phyloP scores from a whole-genome alignment of 805 yeast genomes.

The Kodamaea neixiangensis region DNA sequence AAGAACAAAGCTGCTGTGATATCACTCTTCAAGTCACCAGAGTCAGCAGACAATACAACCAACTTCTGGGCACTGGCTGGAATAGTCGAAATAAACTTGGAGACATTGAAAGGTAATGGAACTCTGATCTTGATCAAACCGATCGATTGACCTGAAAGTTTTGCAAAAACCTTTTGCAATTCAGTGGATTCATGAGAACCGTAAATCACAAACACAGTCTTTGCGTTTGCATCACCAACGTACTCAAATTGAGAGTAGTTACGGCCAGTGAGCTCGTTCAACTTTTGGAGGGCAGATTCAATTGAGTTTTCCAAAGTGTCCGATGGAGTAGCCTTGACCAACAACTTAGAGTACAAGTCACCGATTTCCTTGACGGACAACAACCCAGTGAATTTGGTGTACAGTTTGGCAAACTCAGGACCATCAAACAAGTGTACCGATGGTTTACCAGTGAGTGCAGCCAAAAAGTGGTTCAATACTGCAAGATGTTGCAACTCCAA shows the following conservation, averaged over 20 bases:
- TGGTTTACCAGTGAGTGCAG: conserved; percentile 52
- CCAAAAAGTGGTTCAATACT: conserved; percentile 62
- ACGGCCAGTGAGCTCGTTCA: conserved; percentile 59
- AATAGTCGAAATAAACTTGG: conserved; percentile 56
- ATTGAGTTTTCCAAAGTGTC: conserved; percentile 37
- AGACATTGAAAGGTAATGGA: conserved; percentile 75
- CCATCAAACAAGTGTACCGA: conserved; percentile 82
- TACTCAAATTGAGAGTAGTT: conserved; percentile 66
- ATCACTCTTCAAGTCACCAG: conserved; percentile 62
- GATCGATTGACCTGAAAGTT: conserved; percentile 38
- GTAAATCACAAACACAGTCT: conserved; percentile 77
- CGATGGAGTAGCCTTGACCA: conserved; percentile 19
- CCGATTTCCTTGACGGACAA: conserved; percentile 46
- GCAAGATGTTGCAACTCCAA: conserved; percentile 68
- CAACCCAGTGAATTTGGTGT: conserved; percentile 47
- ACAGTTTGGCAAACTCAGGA: conserved; percentile 56
- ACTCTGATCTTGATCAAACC: conserved; percentile 75
- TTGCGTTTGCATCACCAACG: conserved; percentile 61
- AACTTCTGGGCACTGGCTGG: conserved; percentile 61
- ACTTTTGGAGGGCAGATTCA: conserved; percentile 45
- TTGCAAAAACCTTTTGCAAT: conserved; percentile 47
- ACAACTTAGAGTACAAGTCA: conserved; percentile 39
- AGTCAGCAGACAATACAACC: conserved; percentile 52
- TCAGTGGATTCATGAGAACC: conserved; percentile 69
- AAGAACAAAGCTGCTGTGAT: conserved; percentile 70